A percentile compares a stretch with the other conserved stretches of the same genome.
These are phyloP conservation scores for Colletotrichum graminicola DNA, from an alignment of 2,329 filamentous ascomycete species.

Conservation along the genomic window DNA sequence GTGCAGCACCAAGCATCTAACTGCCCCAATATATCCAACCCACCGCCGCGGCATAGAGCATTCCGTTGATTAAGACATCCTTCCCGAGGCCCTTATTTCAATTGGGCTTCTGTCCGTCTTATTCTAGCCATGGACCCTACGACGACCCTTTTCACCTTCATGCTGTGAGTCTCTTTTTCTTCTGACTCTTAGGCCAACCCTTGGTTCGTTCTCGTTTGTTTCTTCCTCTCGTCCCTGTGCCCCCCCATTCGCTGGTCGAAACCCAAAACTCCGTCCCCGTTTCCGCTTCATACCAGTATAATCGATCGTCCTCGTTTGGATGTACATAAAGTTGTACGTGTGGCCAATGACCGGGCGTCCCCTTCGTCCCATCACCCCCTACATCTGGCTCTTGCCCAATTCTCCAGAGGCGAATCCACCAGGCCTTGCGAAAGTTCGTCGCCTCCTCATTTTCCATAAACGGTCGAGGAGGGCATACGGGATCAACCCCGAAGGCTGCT, in stretches of 20 bases:
- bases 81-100: conserved; percentile 27
- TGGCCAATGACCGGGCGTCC: conserved; percentile 13
- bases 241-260: conserved; percentile 34
- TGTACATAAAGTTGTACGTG: conserved; percentile 36
- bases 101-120: conserved; percentile 22
- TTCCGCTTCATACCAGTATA: conserved; percentile 17
- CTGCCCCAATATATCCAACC: conserved; percentile 12
- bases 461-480: conserved; percentile 28
- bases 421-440: conserved; percentile 35
- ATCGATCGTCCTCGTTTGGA: conserved; percentile 20
- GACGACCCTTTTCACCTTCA: conserved; percentile 50
- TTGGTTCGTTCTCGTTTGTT: conserved; percentile 42
- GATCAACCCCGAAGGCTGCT: conserved; percentile 36
- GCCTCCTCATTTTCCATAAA: conserved; percentile 25
- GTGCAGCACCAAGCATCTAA: conserved; percentile 24
- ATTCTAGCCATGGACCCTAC: conserved; percentile 65
- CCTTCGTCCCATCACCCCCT: conserved; percentile 26
- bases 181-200: conserved; percentile 38
- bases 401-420: neutral
- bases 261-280: conserved; percentile 25
- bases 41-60: conserved; percentile 13
- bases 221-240: conserved; percentile 4
- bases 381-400: conserved; percentile 9
- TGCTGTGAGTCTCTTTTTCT: conserved; percentile 66
- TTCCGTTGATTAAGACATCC: conserved; percentile 26